Base-by-base conservation (phyloP, 192 early-diverging fungal species). In the Lobosporangium transversale region DNA sequence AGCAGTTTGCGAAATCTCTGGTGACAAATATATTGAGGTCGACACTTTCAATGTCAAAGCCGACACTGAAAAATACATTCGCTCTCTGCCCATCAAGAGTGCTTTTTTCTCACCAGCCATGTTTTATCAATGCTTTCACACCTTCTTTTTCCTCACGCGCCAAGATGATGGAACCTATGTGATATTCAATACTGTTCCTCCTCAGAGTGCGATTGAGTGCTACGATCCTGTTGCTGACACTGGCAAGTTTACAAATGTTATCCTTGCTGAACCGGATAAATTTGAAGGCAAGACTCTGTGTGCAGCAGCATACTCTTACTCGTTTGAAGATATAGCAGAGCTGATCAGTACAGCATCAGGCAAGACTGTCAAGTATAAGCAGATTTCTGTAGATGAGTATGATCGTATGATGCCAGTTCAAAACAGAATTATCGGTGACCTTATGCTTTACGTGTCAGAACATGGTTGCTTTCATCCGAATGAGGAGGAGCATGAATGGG, bases 221-320 rank as follows among this genome's bases (percentile, higher is more conserved):
- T 56, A 49, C 23, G 53, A 54, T 26, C 21, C 29, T 10, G 11
- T 53, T 31, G 27, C 14, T 1, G 53, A 66, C 23, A 32, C 53
- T 18, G 63, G 63, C 30, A 66, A 66, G 43, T 66, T 56, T 17
- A 44, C 56, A 9, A 53, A 53, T 9, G 53, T 53, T n/a, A n/a
- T n/a, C n/a, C n/a, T n/a, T n/a, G n/a, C n/a, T n/a, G n/a, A n/a
- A n/a, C n/a, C n/a, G n/a, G 61, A 63, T 23, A 63, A 63, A 36
- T 63, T 43, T 27, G 29, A 64, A 18, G 62, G 62, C 62, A 64
- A 64, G 52, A 18, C 45, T n/a, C 20, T 64, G n/a, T 53, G 26
- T 6, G 40, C 62, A 5, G 50, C 51, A 9, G 45, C 52, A 1
- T 21, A 29, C 4, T 4, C 44, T n/a, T 31, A 37, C 11, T 21